phyloP scores from a whole-genome alignment of 768 basidiomycete genomes.

The Leccinum truebloodii region DNA sequence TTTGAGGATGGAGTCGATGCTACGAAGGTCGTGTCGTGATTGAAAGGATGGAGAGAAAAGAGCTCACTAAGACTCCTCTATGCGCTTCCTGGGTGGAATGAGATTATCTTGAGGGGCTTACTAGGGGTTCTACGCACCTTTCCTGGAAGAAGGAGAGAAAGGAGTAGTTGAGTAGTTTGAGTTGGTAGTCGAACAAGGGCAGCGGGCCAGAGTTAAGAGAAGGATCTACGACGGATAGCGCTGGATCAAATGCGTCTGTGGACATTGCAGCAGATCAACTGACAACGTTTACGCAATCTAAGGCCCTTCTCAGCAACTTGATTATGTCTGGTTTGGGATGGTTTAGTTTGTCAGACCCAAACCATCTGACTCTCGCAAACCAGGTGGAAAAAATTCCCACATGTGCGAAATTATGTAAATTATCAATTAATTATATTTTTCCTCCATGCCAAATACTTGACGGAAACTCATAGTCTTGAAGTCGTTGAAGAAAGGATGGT shows the following conservation, averaged over 20 bases:
- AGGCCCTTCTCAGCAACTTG: no score
- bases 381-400: no score
- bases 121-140: constrained; percentile 48
- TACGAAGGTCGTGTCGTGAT: constrained; percentile 31
- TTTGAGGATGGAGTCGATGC: constrained; percentile 72
- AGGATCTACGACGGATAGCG: constrained; percentile 29
- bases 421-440: no score
- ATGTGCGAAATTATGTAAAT: no score
- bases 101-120: constrained; percentile 19
- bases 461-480: no score
- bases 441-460: no score
- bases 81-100: constrained; percentile 56
- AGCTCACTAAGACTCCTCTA: constrained; percentile 83
- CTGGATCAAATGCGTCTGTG: constrained; percentile 27
- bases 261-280: constrained; percentile 16
- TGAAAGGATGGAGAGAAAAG: neutral
- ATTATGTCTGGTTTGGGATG: no score
- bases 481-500: no score
- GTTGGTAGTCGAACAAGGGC: constrained; percentile 70
- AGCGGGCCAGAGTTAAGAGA: constrained; percentile 50
- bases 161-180: constrained; percentile 65
- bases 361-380: no score
- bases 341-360: no score
- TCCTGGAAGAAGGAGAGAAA: constrained; percentile 87
- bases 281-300: neutral